Evolutionary conservation across 768 basidiomycete species (phyloP), one percentile per base, ranked within the genome.

Genomic region (Porphyrellus cyaneotinctus): DNA sequence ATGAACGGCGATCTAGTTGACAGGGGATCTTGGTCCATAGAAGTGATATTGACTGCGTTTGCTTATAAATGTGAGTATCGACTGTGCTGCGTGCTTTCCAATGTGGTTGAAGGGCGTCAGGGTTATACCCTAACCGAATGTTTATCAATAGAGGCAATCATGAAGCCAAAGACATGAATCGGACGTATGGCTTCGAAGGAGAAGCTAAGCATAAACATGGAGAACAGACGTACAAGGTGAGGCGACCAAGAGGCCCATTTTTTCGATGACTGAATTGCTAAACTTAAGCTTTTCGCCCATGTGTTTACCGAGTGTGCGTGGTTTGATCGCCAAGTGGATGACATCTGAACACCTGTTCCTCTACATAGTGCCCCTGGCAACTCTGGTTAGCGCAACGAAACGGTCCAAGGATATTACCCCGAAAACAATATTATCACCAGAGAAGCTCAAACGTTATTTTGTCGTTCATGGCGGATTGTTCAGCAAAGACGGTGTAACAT

Each of bases 1-100:
- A 93, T 94, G 86, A 93, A 92, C 66, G 91, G 94, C 11, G 95
- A 99, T 75, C 85, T 98, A 43, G 95, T 99, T 33, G 95, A 99
- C 69, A 84, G 95, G 56, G 95, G 95, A n/a, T 91, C 88, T 24
- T 94, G 91, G 91, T 91, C 88, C 12, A 85, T 91, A 51, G 93
- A 94, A 70, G 91, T 98, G 52, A 93, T 95, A 53, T 73, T 98
- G 56, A 85, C 89, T 15, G 87, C 95, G 6, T 91, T 99, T 64
- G 91, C 95, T 12, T 97, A 88, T 72, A 99, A 99, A 78, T 98
- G 91, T 87, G 59, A 64, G 85, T 53, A 9, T 44, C 26, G 17
- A 37, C 38, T 23, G 46, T 36, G 39, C 12, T 48, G 18, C 45
- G n/a, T 33, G n/a, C 26, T 49, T 47, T 50, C 31, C n/a, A 35